phyloP scores from a whole-genome alignment of 441 rosid species.

The Aleurites moluccanus region DNA sequence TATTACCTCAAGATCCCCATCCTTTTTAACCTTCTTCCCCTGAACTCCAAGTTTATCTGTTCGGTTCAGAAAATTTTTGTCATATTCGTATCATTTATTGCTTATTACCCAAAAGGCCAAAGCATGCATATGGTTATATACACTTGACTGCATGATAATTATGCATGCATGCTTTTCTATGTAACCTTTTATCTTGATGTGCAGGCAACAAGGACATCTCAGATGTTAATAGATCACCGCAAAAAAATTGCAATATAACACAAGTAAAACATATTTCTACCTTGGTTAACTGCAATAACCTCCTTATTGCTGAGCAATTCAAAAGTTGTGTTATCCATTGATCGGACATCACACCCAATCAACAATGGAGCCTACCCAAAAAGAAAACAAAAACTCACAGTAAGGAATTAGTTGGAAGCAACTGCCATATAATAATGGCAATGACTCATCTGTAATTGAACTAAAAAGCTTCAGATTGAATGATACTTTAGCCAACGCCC shows the following conservation, averaged over 20 bases:
- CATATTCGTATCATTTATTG: too few species aligned
- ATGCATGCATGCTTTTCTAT: too few species aligned
- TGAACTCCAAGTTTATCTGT: conserved; percentile 46
- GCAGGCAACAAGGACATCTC: too few species aligned
- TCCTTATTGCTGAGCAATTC: conserved; percentile 38
- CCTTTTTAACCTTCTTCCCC: conserved; percentile 43
- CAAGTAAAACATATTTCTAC: conserved; percentile 8
- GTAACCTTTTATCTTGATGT: too few species aligned
- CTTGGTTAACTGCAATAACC: conserved; percentile 49
- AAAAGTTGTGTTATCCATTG: conserved; percentile 31
- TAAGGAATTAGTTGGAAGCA: not conserved
- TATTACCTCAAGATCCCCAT: conserved; percentile 46
- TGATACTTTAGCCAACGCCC: conserved; percentile 45
- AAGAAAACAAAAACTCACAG: not conserved
- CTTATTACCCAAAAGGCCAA: too few species aligned
- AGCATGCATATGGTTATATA: too few species aligned
- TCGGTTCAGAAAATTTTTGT: not conserved
- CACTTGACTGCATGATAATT: too few species aligned
- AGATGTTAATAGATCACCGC: too few species aligned
- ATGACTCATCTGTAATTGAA: not conserved
- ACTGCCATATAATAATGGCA: too few species aligned
- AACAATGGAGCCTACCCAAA: conserved; percentile 39
- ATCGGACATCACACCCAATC: conserved; percentile 39
- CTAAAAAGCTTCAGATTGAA: not conserved
- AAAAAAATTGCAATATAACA: too few species aligned